phyloP scores from a whole-genome alignment of 2,329 filamentous ascomycete genomes.

The Fusarium chlamydosporum region DNA sequence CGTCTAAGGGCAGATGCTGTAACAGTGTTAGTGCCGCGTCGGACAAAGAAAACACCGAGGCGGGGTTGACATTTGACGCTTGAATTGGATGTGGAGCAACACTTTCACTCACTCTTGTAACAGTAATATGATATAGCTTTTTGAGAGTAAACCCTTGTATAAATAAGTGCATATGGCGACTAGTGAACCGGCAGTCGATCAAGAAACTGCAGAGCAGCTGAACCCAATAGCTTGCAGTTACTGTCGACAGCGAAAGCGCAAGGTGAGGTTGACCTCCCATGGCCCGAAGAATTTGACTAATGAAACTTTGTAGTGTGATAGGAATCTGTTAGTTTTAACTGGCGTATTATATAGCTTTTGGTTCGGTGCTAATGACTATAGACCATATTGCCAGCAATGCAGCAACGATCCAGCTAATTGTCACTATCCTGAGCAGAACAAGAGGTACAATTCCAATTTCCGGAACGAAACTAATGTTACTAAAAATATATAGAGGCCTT shows the following conservation, averaged over 20 bases:
- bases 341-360: accelerated
- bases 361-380: neutral
- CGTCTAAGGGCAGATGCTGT: neutral
- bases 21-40: conserved; percentile 25
- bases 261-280: conserved; percentile 40
- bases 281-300: neutral
- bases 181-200: conserved; percentile 12
- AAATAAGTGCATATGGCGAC: conserved; percentile 38
- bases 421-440: conserved; percentile 55
- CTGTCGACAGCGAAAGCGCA: conserved; percentile 54
- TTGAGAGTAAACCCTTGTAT: conserved; percentile 1
- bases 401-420: conserved; percentile 51
- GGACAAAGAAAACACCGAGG: conserved; percentile 52
- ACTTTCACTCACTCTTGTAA: neutral
- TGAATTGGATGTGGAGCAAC: conserved; percentile 2
- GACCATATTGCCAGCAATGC: conserved; percentile 53
- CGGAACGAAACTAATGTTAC: accelerated
- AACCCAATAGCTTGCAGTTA: conserved; percentile 54
- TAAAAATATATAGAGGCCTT: conserved; percentile 49
- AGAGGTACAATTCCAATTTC: conserved; percentile 39
- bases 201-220: conserved; percentile 33
- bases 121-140: neutral
- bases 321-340: conserved; percentile 32
- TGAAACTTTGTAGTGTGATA: conserved; percentile 35
- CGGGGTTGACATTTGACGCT: conserved; percentile 37